phyloP scores from a whole-genome alignment of 1,284 basidiomycete species.

The Tilletia walkeri region DNA sequence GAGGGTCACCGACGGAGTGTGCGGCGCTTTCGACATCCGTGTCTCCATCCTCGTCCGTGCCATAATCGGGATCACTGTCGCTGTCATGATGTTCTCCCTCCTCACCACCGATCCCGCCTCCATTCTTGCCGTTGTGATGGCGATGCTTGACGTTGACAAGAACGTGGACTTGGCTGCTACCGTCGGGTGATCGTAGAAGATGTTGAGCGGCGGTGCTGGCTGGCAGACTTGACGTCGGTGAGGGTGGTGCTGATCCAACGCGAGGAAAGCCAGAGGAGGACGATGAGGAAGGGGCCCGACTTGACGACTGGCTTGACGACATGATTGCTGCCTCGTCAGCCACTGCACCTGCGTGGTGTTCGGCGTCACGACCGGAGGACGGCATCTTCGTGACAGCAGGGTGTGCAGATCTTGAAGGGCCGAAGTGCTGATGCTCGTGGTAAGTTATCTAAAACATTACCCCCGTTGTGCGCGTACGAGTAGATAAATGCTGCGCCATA shows the following conservation, averaged over 20 bases:
- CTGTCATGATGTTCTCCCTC: not conserved
- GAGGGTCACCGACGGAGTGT: not conserved
- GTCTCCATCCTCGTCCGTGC: not conserved
- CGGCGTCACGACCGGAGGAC: no score
- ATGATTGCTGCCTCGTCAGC: no score
- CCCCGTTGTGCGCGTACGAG: no score
- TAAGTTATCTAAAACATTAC: no score
- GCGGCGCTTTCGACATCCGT: slow-evolving; percentile 10
- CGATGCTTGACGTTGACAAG: slow-evolving; percentile 9
- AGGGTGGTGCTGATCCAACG: slow-evolving; percentile 14
- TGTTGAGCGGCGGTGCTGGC: slow-evolving; percentile 10
- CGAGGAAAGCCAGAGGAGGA: slow-evolving; percentile 2
- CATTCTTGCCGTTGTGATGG: not conserved
- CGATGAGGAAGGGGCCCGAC: no score
- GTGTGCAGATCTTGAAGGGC: no score
- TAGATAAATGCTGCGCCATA: no score
- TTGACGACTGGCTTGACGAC: no score
- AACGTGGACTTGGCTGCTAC: slow-evolving; percentile 12
- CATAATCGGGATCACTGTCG: slow-evolving; percentile 15
- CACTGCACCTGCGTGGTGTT: no score
- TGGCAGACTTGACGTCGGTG: slow-evolving; percentile 11
- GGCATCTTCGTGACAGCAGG: no score
- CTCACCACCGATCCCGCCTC: not conserved
- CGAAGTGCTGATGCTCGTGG: no score
- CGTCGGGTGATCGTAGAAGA: not conserved